Evolutionary conservation across 2,329 filamentous ascomycete genomes (phyloP).

Genomic region (Botryotinia convoluta): DNA sequence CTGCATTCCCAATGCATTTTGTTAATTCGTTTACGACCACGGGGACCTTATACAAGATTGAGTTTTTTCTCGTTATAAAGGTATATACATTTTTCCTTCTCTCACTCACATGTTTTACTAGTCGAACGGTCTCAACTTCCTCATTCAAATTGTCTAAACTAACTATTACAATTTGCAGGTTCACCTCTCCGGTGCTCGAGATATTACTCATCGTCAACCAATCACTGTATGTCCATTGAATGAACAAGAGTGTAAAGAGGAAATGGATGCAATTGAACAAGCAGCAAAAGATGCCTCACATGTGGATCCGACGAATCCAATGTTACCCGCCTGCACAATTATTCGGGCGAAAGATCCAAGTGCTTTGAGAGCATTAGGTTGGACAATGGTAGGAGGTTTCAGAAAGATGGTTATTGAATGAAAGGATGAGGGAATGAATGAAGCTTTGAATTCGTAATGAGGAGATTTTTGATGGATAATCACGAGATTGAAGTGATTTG

Average conservation of each 20-base stretch:
- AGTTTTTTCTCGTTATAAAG: constrained; percentile 94
- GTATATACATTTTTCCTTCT: constrained; percentile 47
- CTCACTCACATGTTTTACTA: background rate
- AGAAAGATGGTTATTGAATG: constrained; percentile 66
- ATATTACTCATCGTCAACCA: constrained; percentile 84
- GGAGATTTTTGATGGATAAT: background rate
- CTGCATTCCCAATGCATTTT: constrained; percentile 84
- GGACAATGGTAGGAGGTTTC: constrained; percentile 62
- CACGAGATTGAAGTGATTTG: background rate
- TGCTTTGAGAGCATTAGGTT: constrained; percentile 57
- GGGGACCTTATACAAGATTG: constrained; percentile 94
- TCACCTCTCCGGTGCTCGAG: constrained; percentile 79
- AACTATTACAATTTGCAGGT: constrained; percentile 55
- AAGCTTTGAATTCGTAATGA: background rate
- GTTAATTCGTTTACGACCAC: constrained; percentile 91
- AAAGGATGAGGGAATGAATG: constrained; percentile 26
- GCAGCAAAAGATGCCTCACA: constrained; percentile 88
- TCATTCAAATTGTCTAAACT: background rate
- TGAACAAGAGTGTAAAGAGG: constrained; percentile 92
- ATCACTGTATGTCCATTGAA: constrained; percentile 96
- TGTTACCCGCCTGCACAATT: constrained; percentile 83
- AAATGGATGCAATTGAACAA: constrained; percentile 98
- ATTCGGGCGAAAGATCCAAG: constrained; percentile 73
- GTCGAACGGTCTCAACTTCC: background rate
- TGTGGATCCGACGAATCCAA: constrained; percentile 85